These are phyloP conservation scores for Dentipellis fragilis DNA, from an alignment of 768 basidiomycete species.

Conservation along the genomic window DNA sequence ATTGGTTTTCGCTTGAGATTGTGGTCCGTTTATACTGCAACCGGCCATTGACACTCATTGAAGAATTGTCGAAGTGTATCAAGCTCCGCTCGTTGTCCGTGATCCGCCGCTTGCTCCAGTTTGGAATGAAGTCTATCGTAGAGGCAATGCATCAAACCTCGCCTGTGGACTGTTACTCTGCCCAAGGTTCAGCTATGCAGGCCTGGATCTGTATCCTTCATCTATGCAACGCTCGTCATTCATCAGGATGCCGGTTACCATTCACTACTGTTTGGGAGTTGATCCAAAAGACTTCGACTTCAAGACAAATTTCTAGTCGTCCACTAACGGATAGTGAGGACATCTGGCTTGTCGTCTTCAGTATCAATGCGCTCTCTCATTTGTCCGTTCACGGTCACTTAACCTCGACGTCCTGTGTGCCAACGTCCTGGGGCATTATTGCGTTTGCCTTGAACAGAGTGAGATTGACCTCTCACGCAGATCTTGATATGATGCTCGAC, in stretches of 20 bases:
- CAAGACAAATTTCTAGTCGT: conserved; percentile 13
- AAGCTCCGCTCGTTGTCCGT: conserved; percentile 1
- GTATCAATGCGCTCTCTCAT: conserved; percentile 66
- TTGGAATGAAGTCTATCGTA: conserved; percentile 40
- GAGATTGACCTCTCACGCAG: conserved; percentile 38
- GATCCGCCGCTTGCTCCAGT: conserved; percentile 33
- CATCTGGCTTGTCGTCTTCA: conserved; percentile 64
- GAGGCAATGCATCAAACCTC: conserved; percentile 25
- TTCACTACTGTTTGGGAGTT: conserved; percentile 36
- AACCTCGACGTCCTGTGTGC: conserved; percentile 29
- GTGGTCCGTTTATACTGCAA: background rate
- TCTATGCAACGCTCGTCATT: conserved; percentile 19
- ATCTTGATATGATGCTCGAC: conserved; percentile 29
- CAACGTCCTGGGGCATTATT: conserved; percentile 60
- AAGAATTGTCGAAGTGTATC: background rate
- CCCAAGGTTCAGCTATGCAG: conserved; percentile 41
- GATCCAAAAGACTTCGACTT: conserved; percentile 25
- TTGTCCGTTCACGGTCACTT: conserved; percentile 51
- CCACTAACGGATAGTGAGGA: conserved; percentile 42
- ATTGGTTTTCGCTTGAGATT: background rate
- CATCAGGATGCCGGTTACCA: conserved; percentile 8
- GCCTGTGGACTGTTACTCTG: conserved; percentile 25
- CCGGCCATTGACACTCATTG: background rate
- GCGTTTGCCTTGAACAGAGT: conserved; percentile 47
- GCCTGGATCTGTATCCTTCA: conserved; percentile 71